Base-by-base conservation (phyloP, 192 early-diverging fungal species). In the Piromyces finnis region DNA sequence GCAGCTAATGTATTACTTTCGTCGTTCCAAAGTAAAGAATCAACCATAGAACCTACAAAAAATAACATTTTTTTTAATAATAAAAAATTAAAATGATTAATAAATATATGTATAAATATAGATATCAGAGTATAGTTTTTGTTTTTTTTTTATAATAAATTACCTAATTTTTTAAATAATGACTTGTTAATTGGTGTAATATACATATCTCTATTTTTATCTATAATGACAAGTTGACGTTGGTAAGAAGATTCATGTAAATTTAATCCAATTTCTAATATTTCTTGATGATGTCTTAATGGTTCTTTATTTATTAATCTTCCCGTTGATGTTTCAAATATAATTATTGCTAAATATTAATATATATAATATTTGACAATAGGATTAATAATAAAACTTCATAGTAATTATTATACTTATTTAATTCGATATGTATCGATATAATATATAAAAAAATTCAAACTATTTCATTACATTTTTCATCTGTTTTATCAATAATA, bases 131-230 rank as follows among this genome's bases (percentile, higher is more conserved):
- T n/a, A n/a, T n/a, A n/a, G n/a, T n/a, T n/a, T n/a, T n/a, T n/a
- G n/a, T n/a, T n/a, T n/a, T n/a, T n/a, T n/a, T n/a, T n/a, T n/a
- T n/a, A n/a, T n/a, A n/a, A n/a, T n/a, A n/a, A n/a, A n/a, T 17
- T 81, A 85, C 85, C 88, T 51, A 89, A 81, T 79, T 90, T 90
- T 79, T 88, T 87, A 17, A 87, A 59, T 28, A 85, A 78, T 22
- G 87, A 81, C 78, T 84, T 86, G 22, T 83, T 78, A 9, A 87
- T 82, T 22, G 82, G 81, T 0, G 86, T 85, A 29, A 90, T 82
- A 78, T 81, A 90, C 85, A 90, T 81, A 82, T 90, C 88, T 11
- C 85, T 78, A 83, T 90, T 90, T 82, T 88, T 90, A 84, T 90
- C 89, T 27, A 90, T 81, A 16, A 90, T 29, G 0, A 85, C 85